Percentiles rank a stretch among this genome's conserved stretches.
Evolutionary conservation across 2,329 filamentous ascomycete species (phyloP).

Genomic region (Aspergillus pseudonomiae): DNA sequence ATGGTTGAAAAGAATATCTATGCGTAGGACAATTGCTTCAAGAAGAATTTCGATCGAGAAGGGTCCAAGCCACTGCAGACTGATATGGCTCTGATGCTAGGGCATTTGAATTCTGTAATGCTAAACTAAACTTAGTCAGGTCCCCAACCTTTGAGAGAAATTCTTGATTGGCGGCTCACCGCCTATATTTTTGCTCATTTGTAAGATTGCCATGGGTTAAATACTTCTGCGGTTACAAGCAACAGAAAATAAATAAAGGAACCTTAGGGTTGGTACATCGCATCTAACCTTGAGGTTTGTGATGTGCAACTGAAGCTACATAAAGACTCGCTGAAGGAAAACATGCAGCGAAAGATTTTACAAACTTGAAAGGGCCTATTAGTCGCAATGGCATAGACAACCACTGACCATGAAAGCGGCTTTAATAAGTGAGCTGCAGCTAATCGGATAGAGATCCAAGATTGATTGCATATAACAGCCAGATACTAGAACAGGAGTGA

Average conservation of each 20-base stretch:
- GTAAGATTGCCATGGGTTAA: no score
- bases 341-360: background rate
- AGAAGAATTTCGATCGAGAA: background rate
- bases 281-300: background rate
- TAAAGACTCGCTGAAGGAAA: background rate
- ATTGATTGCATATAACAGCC: constrained; percentile 7
- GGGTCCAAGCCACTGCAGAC: background rate
- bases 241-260: background rate
- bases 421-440: background rate
- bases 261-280: background rate
- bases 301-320: background rate
- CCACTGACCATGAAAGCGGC: background rate
- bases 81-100: background rate
- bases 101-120: background rate
- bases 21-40: background rate
- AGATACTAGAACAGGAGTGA: constrained; percentile 1
- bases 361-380: background rate
- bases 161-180: background rate
- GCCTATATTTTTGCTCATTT: background rate
- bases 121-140: background rate
- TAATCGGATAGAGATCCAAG: background rate
- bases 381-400: background rate
- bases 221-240: background rate
- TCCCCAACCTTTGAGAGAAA: background rate
- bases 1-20: background rate